Percentiles rank a stretch among this genome's conserved stretches.
Evolutionary conservation across 2,329 filamentous ascomycete species (phyloP).

Genomic region (Fusarium verticillioides): DNA sequence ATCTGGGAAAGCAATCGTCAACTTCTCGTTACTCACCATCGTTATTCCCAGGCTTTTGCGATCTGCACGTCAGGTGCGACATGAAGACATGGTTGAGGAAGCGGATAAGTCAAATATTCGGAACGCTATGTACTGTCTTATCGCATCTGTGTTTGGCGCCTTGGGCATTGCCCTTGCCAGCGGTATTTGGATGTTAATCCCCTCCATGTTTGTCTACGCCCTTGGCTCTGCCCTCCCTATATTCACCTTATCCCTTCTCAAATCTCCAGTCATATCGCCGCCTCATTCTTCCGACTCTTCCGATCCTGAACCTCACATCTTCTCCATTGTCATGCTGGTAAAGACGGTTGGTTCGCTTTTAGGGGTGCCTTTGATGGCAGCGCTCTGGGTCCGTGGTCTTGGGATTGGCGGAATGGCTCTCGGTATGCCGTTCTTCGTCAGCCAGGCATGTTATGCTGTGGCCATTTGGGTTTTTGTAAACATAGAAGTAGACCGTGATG

Average conservation of each 20-base stretch:
- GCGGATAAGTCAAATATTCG: conserved; percentile 35
- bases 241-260: conserved; percentile 61
- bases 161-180: conserved; percentile 55
- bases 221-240: conserved; percentile 61
- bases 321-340: conserved; percentile 63
- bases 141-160: conserved; percentile 51
- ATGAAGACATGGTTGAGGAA: background rate
- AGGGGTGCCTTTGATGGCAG: conserved; percentile 60
- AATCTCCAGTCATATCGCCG: conserved; percentile 53
- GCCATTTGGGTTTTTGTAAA: conserved; percentile 27
- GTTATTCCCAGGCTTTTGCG: conserved; percentile 54
- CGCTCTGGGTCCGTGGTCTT: conserved; percentile 59
- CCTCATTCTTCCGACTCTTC: background rate
- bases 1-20: conserved; percentile 60
- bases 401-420: conserved; percentile 46
- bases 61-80: background rate
- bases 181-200: conserved; percentile 54
- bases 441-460: conserved; percentile 34
- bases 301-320: conserved; percentile 55
- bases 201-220: conserved; percentile 58
- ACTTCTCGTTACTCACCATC: conserved; percentile 57
- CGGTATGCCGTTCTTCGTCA: conserved; percentile 43
- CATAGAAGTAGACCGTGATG: background rate
- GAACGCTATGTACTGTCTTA: conserved; percentile 34
- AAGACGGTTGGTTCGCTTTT: conserved; percentile 60